These are phyloP conservation scores for Draba incana DNA, from an alignment of 345 rosid genomes.

Conservation along the genomic window DNA sequence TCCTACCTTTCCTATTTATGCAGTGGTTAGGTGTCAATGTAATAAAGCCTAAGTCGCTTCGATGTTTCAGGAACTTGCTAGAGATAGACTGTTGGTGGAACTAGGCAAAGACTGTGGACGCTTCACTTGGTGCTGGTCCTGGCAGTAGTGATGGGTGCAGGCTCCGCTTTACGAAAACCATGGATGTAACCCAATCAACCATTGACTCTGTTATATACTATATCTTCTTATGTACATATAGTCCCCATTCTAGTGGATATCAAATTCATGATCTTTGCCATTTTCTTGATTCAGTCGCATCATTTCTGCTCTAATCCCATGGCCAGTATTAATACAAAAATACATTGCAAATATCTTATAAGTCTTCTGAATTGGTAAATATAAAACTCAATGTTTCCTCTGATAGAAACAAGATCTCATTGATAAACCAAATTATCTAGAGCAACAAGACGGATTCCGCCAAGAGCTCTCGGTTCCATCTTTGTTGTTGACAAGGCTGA, in stretches of 20 bases:
- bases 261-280: slow-evolving; percentile 1
- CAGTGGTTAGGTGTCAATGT: background rate
- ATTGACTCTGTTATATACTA: slow-evolving; percentile 5
- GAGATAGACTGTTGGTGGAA: slow-evolving; percentile 61
- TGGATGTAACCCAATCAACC: slow-evolving; percentile 38
- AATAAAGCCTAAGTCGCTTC: background rate
- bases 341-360: slow-evolving; percentile 4
- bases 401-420: slow-evolving; percentile 4
- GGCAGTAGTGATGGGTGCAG: slow-evolving; percentile 98
- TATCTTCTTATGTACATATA: slow-evolving; percentile 26
- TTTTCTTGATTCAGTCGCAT: background rate
- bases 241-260: slow-evolving; percentile 8
- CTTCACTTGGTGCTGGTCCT: slow-evolving; percentile 97
- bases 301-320: background rate
- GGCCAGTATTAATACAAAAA: slow-evolving; percentile 2
- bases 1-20: background rate
- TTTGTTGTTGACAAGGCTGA: slow-evolving; percentile 55
- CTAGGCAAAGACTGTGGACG: slow-evolving; percentile 72
- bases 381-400: slow-evolving; percentile 7
- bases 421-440: slow-evolving; percentile 44
- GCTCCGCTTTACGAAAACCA: slow-evolving; percentile 91
- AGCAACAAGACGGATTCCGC: slow-evolving; percentile 50
- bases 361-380: slow-evolving; percentile 6
- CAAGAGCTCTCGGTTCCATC: slow-evolving; percentile 45
- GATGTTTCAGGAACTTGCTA: slow-evolving; percentile 68